Conservation (phyloP, 2,329 filamentous ascomycete genomes). For the Aphanoascus verrucosus region DNA sequence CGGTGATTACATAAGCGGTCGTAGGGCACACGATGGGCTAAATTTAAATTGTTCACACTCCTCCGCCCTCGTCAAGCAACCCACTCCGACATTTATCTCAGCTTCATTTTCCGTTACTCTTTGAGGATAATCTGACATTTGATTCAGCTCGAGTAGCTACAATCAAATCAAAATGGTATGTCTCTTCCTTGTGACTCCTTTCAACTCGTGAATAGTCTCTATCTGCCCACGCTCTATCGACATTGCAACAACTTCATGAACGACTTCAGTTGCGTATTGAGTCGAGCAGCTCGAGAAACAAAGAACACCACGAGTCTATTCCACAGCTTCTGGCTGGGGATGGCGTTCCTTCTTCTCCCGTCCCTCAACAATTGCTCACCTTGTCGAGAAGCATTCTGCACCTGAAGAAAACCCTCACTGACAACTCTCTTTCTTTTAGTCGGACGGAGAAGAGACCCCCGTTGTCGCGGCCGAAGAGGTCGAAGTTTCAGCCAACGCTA, state of each 20-base stretch:
- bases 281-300: too few relatives aligned
- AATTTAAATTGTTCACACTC: constrained; percentile 2
- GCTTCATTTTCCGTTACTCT: constrained; percentile 28
- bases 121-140: constrained; percentile 46
- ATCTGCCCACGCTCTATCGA: too few relatives aligned
- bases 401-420: background rate
- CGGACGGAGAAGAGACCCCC: constrained; percentile 99
- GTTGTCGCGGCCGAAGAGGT: constrained; percentile 70
- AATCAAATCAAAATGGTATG: constrained; percentile 39
- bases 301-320: too few relatives aligned
- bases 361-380: background rate
- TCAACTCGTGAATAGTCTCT: too few relatives aligned
- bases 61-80: background rate
- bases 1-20: constrained; percentile 13
- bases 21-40: constrained; percentile 24
- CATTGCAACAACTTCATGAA: too few relatives aligned
- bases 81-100: background rate
- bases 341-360: background rate
- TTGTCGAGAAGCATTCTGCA: background rate
- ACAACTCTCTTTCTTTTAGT: constrained; percentile 44
- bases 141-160: constrained; percentile 22
- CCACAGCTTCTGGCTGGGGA: background rate
- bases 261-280: too few relatives aligned
- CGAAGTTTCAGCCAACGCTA: constrained; percentile 85
- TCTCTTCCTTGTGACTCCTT: background rate